Evolutionary conservation across 1,284 basidiomycete species (phyloP).

Genomic region (Puccinia horiana): DNA sequence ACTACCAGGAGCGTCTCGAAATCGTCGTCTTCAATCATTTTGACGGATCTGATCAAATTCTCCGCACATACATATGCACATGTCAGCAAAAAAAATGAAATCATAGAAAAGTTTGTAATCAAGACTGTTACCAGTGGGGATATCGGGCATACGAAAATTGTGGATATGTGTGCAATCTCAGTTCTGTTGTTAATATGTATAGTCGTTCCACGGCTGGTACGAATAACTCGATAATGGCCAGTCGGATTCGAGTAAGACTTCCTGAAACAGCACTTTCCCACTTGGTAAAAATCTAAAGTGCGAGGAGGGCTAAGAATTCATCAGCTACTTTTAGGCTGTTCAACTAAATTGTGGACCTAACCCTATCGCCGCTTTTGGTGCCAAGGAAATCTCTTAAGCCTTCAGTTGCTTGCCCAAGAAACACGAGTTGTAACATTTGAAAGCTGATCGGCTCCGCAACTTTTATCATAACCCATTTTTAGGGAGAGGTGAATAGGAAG

Average conservation of each 20-base stretch:
- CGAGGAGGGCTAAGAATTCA: background rate
- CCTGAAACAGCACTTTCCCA: conserved; percentile 35
- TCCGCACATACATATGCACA: background rate
- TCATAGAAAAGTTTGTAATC: background rate
- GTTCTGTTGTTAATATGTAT: conserved; percentile 25
- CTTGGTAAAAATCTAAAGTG: conserved; percentile 37
- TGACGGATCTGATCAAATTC: conserved; percentile 12
- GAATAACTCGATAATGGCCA: conserved; percentile 25
- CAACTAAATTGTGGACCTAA: background rate
- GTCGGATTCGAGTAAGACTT: conserved; percentile 31
- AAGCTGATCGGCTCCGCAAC: conserved; percentile 12
- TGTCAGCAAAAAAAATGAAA: background rate
- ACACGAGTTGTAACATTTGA: conserved; percentile 43
- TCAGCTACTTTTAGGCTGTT: background rate
- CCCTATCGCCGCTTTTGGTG: conserved; percentile 43
- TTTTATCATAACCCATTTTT: background rate
- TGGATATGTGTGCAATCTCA: conserved; percentile 21
- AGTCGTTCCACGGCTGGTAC: conserved; percentile 34
- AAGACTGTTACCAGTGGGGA: background rate
- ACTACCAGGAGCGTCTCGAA: conserved; percentile 34
- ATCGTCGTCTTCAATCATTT: conserved; percentile 38
- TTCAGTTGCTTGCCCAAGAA: conserved; percentile 35
- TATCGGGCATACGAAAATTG: conserved; percentile 31
- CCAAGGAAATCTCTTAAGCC: conserved; percentile 44
- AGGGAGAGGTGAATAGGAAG: background rate